Evolutionary conservation across 805 yeast genomes (phyloP).

Genomic region (Suhomyces canberraensis): DNA sequence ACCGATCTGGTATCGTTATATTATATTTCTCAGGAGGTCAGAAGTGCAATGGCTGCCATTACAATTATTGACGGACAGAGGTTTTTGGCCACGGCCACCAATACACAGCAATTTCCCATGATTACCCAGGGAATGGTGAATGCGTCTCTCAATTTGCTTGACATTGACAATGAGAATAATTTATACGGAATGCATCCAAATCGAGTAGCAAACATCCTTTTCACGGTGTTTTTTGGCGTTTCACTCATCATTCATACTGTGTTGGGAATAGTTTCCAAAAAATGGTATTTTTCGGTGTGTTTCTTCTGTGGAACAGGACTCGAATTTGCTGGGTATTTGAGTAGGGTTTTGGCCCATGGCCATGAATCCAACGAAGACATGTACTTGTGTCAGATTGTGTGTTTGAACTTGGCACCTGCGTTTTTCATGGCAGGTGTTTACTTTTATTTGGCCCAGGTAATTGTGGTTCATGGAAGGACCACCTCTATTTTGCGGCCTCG

Average conservation of each 20-base stretch:
- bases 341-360: constrained; percentile 47
- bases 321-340: constrained; percentile 68
- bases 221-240: constrained; percentile 50
- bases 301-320: constrained; percentile 54
- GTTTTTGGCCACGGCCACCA: constrained; percentile 22
- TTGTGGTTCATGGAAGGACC: constrained; percentile 47
- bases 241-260: constrained; percentile 16
- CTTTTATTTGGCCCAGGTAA: constrained; percentile 62
- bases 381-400: constrained; percentile 62
- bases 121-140: constrained; percentile 19
- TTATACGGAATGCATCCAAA: constrained; percentile 44
- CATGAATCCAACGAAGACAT: constrained; percentile 30
- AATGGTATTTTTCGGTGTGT: constrained; percentile 64
- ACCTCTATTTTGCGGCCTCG: constrained; percentile 55
- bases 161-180: constrained; percentile 12
- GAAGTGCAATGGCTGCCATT: constrained; percentile 21
- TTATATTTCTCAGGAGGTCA: constrained; percentile 12
- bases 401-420: constrained; percentile 77
- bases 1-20: constrained; percentile 14
- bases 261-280: constrained; percentile 43
- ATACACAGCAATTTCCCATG: constrained; percentile 14
- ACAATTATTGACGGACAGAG: constrained; percentile 17
- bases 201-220: constrained; percentile 55
- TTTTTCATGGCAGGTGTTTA: constrained; percentile 84
- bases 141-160: constrained; percentile 18